Conservation (phyloP, 805 yeast species). For the Wickerhamiella australiensis region DNA sequence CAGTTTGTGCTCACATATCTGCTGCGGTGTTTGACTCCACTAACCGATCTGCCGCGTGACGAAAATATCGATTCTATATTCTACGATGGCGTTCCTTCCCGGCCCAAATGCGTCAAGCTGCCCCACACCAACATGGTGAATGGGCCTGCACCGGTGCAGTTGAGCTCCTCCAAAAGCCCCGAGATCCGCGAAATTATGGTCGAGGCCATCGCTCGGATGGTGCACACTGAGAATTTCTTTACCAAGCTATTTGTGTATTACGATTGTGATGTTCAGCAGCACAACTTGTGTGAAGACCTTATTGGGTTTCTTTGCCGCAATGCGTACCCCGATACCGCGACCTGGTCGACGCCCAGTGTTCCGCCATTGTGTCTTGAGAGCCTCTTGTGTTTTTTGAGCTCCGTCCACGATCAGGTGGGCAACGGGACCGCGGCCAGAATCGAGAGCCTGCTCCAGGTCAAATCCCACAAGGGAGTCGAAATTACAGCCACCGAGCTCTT, state of each 20-base stretch:
- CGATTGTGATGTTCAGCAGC: constrained; percentile 82
- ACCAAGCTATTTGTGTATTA: constrained; percentile 65
- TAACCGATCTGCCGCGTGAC: constrained; percentile 30
- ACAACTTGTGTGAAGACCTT: constrained; percentile 58
- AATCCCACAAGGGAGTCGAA: constrained; percentile 51
- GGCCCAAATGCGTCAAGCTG: constrained; percentile 44
- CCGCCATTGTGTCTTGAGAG: constrained; percentile 94
- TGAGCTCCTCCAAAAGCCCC: constrained; percentile 21
- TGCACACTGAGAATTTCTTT: constrained; percentile 61
- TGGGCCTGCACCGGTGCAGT: not conserved
- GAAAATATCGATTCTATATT: constrained; percentile 30
- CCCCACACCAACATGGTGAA: constrained; percentile 18
- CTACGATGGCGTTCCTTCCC: constrained; percentile 31
- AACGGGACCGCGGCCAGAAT: not conserved
- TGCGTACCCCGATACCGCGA: constrained; percentile 77
- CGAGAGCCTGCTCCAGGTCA: constrained; percentile 15
- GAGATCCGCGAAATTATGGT: constrained; percentile 60
- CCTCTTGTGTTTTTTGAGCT: constrained; percentile 50
- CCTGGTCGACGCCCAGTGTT: constrained; percentile 65
- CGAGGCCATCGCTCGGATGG: constrained; percentile 58
- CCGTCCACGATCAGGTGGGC: not conserved
- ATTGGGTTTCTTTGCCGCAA: constrained; percentile 62
- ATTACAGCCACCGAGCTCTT: constrained; percentile 62
- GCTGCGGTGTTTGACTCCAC: constrained; percentile 29
- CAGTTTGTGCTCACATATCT: constrained; percentile 40